Conservation (phyloP, 345 rosid species). For the Hypericum perforatum region DNA sequence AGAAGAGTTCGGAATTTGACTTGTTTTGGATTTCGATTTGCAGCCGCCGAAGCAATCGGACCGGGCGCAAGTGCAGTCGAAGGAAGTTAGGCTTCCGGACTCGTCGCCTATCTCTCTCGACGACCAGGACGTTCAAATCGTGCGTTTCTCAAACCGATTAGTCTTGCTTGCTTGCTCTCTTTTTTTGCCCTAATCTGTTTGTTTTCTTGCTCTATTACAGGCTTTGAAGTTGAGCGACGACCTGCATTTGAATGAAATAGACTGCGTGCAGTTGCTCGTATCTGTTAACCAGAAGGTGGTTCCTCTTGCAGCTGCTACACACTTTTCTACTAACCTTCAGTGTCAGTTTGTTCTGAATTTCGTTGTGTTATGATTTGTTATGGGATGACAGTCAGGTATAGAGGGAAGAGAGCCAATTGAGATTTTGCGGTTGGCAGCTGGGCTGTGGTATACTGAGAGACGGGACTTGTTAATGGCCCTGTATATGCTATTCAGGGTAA, state of each 20-base stretch:
- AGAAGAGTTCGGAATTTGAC: neutral
- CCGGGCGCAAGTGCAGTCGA: constrained; percentile 68
- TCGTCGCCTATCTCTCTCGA: constrained; percentile 69
- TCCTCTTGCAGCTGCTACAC: constrained; percentile 11
- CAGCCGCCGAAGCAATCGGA: constrained; percentile 75
- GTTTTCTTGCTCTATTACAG: constrained; percentile 26
- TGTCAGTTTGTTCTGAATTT: neutral
- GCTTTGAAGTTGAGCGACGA: constrained; percentile 80
- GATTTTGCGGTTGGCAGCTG: constrained; percentile 80
- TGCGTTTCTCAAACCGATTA: constrained; percentile 22
- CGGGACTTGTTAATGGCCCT: constrained; percentile 71
- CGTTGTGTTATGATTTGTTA: constrained; percentile 9
- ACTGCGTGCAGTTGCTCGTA: constrained; percentile 69
- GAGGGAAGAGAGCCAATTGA: constrained; percentile 76
- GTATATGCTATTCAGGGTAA: constrained; percentile 68
- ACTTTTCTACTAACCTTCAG: neutral
- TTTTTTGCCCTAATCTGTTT: constrained; percentile 1
- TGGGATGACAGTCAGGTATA: constrained; percentile 54
- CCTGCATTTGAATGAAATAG: constrained; percentile 85
- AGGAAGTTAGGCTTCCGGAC: constrained; percentile 83
- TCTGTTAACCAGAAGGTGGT: constrained; percentile 87
- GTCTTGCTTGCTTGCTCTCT: neutral
- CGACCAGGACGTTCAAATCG: constrained; percentile 82
- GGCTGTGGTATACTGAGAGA: constrained; percentile 94
- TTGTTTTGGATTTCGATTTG: constrained; percentile 3